These are phyloP conservation scores for Vigna hirtella DNA, from an alignment of 306 rosid species.

Conservation along the genomic window DNA sequence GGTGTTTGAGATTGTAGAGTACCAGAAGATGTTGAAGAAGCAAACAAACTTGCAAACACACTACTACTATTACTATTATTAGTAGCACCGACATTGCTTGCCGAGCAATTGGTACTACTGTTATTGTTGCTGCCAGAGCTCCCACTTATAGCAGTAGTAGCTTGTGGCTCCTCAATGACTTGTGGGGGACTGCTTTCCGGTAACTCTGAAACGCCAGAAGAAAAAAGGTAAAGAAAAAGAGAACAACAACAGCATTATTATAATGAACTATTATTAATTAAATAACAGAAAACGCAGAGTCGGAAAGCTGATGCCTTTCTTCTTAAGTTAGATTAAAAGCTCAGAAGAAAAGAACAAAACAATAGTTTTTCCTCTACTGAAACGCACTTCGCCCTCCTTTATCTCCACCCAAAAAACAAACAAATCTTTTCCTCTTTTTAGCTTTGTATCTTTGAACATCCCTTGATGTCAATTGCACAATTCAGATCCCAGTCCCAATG, in stretches of 20 bases:
- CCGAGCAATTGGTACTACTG: conserved; percentile 62
- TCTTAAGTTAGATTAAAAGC: conserved; percentile 47
- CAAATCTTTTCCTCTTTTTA: conserved; percentile 51
- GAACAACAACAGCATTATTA: conserved; percentile 10
- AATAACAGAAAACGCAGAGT: conserved; percentile 31
- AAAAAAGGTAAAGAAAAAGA: neutral
- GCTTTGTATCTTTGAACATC: conserved; percentile 56
- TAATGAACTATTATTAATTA: conserved; percentile 20
- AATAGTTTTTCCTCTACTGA: conserved; percentile 48
- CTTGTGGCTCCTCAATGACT: conserved; percentile 59
- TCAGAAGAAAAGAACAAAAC: conserved; percentile 53
- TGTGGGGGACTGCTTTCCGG: conserved; percentile 58
- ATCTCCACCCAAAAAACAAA: conserved; percentile 30
- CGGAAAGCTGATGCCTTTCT: conserved; percentile 47
- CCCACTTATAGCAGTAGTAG: conserved; percentile 47
- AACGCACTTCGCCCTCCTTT: conserved; percentile 31
- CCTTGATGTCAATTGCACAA: conserved; percentile 49
- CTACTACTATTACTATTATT: conserved; percentile 54
- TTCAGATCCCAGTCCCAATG: conserved; percentile 43
- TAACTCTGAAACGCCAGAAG: conserved; percentile 46
- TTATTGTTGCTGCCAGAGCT: conserved; percentile 65
- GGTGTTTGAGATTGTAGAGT: conserved; percentile 61
- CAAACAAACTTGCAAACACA: conserved; percentile 80
- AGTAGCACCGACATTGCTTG: conserved; percentile 59
- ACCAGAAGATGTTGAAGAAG: conserved; percentile 69